phyloP scores from a whole-genome alignment of 306 rosid species.

The Senna tora region DNA sequence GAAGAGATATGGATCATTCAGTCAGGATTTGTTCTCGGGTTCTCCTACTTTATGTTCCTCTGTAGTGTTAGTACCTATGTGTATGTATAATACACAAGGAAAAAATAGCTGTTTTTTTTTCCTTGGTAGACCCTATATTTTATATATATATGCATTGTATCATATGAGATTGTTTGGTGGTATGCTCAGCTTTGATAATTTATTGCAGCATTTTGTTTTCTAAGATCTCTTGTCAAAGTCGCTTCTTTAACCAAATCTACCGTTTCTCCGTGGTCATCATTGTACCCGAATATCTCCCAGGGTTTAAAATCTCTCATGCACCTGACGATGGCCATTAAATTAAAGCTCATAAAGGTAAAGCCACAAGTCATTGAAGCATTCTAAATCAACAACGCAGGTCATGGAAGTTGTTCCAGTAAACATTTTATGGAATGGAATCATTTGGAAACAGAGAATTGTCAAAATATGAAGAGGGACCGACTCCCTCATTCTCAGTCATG shows the following conservation, averaged over 20 bases:
- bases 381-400: background rate
- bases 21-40: slow-evolving; percentile 10
- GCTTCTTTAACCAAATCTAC: background rate
- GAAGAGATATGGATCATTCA: background rate
- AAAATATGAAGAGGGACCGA: too few relatives aligned
- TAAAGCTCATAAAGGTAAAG: background rate
- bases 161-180: background rate
- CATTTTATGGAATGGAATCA: background rate
- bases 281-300: background rate
- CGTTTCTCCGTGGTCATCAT: background rate
- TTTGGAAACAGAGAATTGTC: too few relatives aligned
- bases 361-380: background rate
- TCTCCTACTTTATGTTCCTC: background rate
- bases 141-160: slow-evolving; percentile 15
- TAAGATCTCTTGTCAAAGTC: background rate
- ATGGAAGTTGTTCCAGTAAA: background rate
- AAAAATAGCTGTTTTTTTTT: background rate
- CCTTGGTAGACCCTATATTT: background rate
- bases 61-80: background rate
- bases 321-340: background rate
- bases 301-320: background rate
- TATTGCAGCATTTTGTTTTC: background rate
- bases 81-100: slow-evolving; percentile 4
- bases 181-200: slow-evolving; percentile 3
- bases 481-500: background rate